Conservation (phyloP, 2,329 filamentous ascomycete genomes). For the Didymella lethalis region DNA sequence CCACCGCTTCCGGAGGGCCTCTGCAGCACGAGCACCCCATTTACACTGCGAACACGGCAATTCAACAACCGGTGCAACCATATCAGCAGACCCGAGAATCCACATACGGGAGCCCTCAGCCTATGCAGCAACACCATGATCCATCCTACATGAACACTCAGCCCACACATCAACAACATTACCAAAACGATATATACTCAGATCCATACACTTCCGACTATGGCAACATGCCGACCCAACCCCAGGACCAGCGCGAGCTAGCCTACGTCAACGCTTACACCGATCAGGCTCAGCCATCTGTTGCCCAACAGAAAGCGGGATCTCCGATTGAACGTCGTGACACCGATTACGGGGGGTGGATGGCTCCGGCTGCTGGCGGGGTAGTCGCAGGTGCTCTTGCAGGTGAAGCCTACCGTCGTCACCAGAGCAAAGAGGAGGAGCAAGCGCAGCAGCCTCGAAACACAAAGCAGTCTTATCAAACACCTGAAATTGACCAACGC, state of each 20-base stretch:
- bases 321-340: constrained; percentile 40
- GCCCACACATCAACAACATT: constrained; percentile 8
- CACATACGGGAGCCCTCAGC: constrained; percentile 1
- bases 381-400: constrained; percentile 53
- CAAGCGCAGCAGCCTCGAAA: constrained; percentile 29
- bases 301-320: constrained; percentile 12
- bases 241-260: constrained; percentile 10
- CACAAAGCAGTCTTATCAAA: constrained; percentile 22
- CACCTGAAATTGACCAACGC: constrained; percentile 16
- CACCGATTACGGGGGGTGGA: constrained; percentile 62
- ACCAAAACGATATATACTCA: constrained; percentile 24
- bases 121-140: constrained; percentile 9
- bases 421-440: constrained; percentile 41
- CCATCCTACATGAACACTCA: constrained; percentile 17
- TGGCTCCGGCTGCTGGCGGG: constrained; percentile 59
- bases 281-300: constrained; percentile 17
- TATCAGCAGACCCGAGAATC: constrained; percentile 23
- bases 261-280: constrained; percentile 21
- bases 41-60: constrained; percentile 31
- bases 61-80: constrained; percentile 29
- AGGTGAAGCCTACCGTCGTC: constrained; percentile 43
- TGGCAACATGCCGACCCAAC: constrained; percentile 4
- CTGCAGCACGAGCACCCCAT: constrained; percentile 53
- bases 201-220: constrained; percentile 30
- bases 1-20: constrained; percentile 64